A percentile compares a stretch with the other conserved stretches of the same genome.
phyloP scores from a whole-genome alignment of 371 early-diverging fungal genomes.

The Phascolomyces articulosus region DNA sequence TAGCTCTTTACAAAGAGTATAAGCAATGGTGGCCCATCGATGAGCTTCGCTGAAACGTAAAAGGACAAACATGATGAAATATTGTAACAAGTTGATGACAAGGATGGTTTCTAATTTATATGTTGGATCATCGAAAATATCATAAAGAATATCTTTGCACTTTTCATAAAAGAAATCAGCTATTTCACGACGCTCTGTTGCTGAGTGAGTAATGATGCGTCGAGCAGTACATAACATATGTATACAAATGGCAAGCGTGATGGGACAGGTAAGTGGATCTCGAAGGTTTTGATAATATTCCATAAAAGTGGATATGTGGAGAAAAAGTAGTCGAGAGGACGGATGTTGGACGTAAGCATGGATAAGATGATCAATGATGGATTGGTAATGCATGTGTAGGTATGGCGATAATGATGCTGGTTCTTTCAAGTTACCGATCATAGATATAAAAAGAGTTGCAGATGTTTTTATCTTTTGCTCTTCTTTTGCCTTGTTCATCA shows the following conservation, averaged over 20 bases:
- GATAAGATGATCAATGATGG: slow-evolving; percentile 4
- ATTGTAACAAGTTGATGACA: not conserved
- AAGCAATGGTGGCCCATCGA: slow-evolving; percentile 2
- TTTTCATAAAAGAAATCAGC: slow-evolving; percentile 20
- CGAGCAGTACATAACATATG: not conserved
- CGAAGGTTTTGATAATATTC: slow-evolving; percentile 1
- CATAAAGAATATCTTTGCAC: slow-evolving; percentile 7
- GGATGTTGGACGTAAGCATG: not conserved
- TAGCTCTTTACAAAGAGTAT: not conserved
- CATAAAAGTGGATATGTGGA: slow-evolving; percentile 11
- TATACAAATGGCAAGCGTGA: slow-evolving; percentile 18
- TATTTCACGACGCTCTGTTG: slow-evolving; percentile 11
- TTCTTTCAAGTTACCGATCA: not conserved
- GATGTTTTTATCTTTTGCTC: not conserved
- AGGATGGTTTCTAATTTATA: slow-evolving; percentile 20
- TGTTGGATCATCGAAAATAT: slow-evolving; percentile 26
- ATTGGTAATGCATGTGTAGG: not conserved
- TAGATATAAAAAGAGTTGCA: not conserved
- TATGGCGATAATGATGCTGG: not conserved
- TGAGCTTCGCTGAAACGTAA: slow-evolving; percentile 2
- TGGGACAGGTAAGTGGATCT: slow-evolving; percentile 14
- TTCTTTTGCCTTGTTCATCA: not conserved
- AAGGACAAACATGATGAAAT: not conserved
- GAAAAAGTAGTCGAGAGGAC: not conserved
- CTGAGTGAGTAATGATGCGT: not conserved